Conservation (phyloP, 331 rosid genomes). For the Prunus yedoensis region DNA sequence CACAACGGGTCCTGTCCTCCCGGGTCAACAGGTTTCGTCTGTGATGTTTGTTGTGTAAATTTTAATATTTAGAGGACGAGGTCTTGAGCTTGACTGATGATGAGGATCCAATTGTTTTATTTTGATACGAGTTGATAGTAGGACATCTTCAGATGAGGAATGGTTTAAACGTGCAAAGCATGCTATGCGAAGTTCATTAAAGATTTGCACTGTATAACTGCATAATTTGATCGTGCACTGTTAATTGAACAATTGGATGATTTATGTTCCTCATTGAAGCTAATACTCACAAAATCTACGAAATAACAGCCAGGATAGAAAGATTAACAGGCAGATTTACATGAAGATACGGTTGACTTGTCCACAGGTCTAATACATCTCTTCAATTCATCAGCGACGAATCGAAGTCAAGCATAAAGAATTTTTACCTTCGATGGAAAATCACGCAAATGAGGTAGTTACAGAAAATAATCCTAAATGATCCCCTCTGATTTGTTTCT, state of each 20-base stretch:
- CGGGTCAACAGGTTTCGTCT: constrained; percentile 43
- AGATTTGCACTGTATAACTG: constrained; percentile 1
- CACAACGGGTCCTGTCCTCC: constrained; percentile 30
- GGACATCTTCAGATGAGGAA: no score
- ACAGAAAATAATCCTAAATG: constrained; percentile 35
- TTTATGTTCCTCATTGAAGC: not conserved
- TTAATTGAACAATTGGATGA: not conserved
- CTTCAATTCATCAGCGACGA: not conserved
- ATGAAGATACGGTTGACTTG: not conserved
- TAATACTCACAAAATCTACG: not conserved
- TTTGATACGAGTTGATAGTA: no score
- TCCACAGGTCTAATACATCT: not conserved
- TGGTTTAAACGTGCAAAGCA: no score
- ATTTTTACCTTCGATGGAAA: constrained; percentile 29
- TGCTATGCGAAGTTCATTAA: constrained; percentile 29
- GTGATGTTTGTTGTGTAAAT: constrained; percentile 47
- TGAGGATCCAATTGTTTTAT: no score
- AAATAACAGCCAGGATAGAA: not conserved
- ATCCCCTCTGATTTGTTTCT: constrained; percentile 38
- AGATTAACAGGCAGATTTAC: not conserved
- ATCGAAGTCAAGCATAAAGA: constrained; percentile 29
- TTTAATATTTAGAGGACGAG: constrained; percentile 1
- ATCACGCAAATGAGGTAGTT: constrained; percentile 20
- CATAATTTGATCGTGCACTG: not conserved
- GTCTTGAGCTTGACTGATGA: no score